A percentile compares a stretch with the other conserved stretches of the same genome.
Evolutionary conservation across 495 filamentous ascomycete genomes (phyloP).

Genomic region (Penicillium goetzii): DNA sequence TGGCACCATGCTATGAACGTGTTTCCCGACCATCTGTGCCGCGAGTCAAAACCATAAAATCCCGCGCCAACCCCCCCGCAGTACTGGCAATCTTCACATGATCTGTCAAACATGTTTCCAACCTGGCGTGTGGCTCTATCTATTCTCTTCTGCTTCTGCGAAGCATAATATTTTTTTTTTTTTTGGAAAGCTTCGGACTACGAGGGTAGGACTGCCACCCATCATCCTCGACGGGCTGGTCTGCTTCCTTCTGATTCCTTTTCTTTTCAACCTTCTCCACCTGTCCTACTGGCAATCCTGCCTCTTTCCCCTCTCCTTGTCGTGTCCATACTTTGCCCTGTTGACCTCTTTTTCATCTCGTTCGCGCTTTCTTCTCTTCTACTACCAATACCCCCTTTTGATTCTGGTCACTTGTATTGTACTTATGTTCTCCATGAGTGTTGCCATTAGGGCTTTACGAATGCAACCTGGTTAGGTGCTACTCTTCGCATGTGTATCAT

Average conservation of each 20-base stretch:
- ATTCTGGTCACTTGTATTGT: constrained; percentile 36
- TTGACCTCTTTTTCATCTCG: constrained; percentile 26
- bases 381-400: constrained; percentile 46
- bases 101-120: constrained; percentile 8
- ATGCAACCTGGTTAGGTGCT: constrained; percentile 21
- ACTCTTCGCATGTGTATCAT: neutral
- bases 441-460: constrained; percentile 31
- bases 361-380: constrained; percentile 27
- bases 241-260: neutral
- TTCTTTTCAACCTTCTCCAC: constrained; percentile 7
- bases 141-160: constrained; percentile 25
- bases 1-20: constrained; percentile 74
- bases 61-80: neutral
- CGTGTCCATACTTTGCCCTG: constrained; percentile 33
- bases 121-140: constrained; percentile 11
- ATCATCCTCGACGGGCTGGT: constrained; percentile 1
- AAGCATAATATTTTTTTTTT: too few relatives aligned
- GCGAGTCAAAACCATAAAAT: neutral
- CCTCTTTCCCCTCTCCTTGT: constrained; percentile 23
- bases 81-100: constrained; percentile 7
- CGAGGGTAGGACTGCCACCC: neutral
- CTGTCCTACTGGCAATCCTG: constrained; percentile 19
- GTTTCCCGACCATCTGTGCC: neutral
- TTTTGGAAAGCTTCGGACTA: constrained; percentile 4
- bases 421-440: constrained; percentile 40